Conservation (phyloP, 1,139 yeast species). For the Geotrichum klebahnii region DNA sequence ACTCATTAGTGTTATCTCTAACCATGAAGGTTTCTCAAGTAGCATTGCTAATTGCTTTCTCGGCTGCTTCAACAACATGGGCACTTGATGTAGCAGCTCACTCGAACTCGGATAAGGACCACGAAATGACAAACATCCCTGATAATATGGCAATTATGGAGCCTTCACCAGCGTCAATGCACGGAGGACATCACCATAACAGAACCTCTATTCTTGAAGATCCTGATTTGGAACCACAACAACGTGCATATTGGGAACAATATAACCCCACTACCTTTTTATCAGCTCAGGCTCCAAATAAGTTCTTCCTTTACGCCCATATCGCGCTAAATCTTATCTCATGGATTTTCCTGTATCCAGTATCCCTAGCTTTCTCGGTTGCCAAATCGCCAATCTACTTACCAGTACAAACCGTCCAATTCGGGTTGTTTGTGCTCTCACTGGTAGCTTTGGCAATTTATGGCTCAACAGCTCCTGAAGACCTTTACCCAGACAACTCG, state of each 20-base stretch:
- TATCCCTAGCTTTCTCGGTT: conserved; percentile 61
- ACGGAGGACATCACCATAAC: conserved; percentile 44
- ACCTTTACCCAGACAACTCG: conserved; percentile 71
- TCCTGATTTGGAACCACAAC: conserved; percentile 65
- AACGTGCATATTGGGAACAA: conserved; percentile 68
- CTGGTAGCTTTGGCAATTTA: conserved; percentile 61
- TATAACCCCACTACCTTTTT: conserved; percentile 81
- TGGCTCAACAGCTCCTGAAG: conserved; percentile 54
- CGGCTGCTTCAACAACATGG: no score
- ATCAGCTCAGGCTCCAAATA: conserved; percentile 46
- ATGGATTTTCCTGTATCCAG: conserved; percentile 62
- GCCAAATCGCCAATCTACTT: conserved; percentile 56
- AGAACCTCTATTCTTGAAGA: conserved; percentile 69
- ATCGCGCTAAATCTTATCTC: conserved; percentile 46
- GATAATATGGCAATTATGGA: conserved; percentile 24
- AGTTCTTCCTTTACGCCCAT: conserved; percentile 57
- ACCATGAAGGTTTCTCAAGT: no score
- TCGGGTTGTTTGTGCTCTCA: conserved; percentile 51
- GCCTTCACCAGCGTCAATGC: conserved; percentile 37
- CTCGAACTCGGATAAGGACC: no score
- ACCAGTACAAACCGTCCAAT: conserved; percentile 53
- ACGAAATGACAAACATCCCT: conserved; percentile 1
- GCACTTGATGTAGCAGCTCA: no score
- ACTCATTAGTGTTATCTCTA: no score
- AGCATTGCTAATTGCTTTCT: no score